phyloP scores from a whole-genome alignment of 2,329 filamentous ascomycete species.

The Pseudonectria buxi region DNA sequence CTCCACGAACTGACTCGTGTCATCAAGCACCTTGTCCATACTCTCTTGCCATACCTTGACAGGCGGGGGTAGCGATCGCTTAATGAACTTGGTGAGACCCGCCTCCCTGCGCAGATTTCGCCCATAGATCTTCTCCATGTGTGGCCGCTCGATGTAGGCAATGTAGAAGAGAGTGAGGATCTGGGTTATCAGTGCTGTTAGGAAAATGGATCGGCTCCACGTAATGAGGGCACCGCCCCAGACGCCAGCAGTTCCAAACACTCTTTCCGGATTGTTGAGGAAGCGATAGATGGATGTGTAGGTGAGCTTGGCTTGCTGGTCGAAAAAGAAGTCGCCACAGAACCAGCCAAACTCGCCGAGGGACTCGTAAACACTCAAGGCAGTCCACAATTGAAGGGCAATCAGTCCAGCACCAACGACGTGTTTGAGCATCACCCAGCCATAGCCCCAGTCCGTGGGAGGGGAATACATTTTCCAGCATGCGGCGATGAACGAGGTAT shows the following conservation, averaged over 20 bases:
- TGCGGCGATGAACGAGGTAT: constrained; percentile 79
- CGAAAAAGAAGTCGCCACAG: constrained; percentile 97
- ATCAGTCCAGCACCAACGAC: constrained; percentile 76
- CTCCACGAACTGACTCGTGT: constrained; percentile 82
- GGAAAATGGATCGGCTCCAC: constrained; percentile 78
- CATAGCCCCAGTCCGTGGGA: constrained; percentile 81
- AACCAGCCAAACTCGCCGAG: constrained; percentile 99
- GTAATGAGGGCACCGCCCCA: constrained; percentile 95
- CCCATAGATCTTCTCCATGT: constrained; percentile 98
- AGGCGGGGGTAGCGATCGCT: constrained; percentile 74
- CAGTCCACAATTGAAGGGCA: constrained; percentile 86
- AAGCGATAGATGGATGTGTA: constrained; percentile 98
- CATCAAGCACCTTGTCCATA: constrained; percentile 79
- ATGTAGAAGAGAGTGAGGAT: constrained; percentile 81
- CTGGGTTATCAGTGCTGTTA: constrained; percentile 79
- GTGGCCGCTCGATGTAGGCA: constrained; percentile 86
- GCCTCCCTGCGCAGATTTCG: constrained; percentile 76
- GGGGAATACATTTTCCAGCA: constrained; percentile 94
- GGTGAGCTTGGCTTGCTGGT: constrained; percentile 78
- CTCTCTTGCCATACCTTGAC: constrained; percentile 79
- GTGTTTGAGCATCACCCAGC: constrained; percentile 79
- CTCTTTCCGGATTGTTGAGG: constrained; percentile 92
- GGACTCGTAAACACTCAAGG: constrained; percentile 87
- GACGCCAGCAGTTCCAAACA: constrained; percentile 87
- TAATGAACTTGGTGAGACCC: constrained; percentile 85